A percentile compares a stretch with the other conserved stretches of the same genome.
Evolutionary conservation across 495 filamentous ascomycete genomes (phyloP).

Genomic region (Evansstolkia leycettana): DNA sequence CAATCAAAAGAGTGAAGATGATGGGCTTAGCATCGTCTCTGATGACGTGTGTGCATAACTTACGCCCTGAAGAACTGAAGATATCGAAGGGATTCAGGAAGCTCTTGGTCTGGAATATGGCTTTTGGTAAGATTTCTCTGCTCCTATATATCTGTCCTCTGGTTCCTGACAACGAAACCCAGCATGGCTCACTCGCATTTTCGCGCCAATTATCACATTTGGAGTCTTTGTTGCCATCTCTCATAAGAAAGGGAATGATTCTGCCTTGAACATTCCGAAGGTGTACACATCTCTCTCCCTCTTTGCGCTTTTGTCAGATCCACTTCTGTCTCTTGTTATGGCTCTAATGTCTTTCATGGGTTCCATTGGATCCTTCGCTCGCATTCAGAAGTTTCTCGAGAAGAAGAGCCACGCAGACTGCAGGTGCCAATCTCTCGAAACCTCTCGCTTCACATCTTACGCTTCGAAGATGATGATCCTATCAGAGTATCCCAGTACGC

Average conservation of each 20-base stretch:
- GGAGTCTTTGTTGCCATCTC: slow-evolving; percentile 37
- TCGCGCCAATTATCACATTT: slow-evolving; percentile 41
- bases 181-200: slow-evolving; percentile 39
- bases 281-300: slow-evolving; percentile 50
- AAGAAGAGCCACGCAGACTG: slow-evolving; percentile 26
- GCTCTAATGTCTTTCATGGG: slow-evolving; percentile 38
- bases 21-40: slow-evolving; percentile 34
- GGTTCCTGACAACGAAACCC: not conserved
- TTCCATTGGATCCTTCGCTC: slow-evolving; percentile 42
- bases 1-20: slow-evolving; percentile 52
- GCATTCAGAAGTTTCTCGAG: slow-evolving; percentile 47
- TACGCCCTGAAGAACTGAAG: slow-evolving; percentile 44
- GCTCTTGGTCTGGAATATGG: slow-evolving; percentile 42
- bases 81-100: slow-evolving; percentile 44
- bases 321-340: slow-evolving; percentile 44
- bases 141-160: not conserved
- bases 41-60: slow-evolving; percentile 29
- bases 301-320: slow-evolving; percentile 44
- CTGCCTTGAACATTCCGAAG: slow-evolving; percentile 34
- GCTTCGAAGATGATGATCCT: slow-evolving; percentile 12
- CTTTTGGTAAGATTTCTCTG: slow-evolving; percentile 20
- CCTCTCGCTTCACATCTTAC: slow-evolving; percentile 3
- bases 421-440: slow-evolving; percentile 6
- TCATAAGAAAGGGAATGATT: slow-evolving; percentile 28
- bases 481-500: slow-evolving; percentile 8